Evolutionary conservation across 805 yeast species (phyloP).

Genomic region (Starmerella roubikii): DNA sequence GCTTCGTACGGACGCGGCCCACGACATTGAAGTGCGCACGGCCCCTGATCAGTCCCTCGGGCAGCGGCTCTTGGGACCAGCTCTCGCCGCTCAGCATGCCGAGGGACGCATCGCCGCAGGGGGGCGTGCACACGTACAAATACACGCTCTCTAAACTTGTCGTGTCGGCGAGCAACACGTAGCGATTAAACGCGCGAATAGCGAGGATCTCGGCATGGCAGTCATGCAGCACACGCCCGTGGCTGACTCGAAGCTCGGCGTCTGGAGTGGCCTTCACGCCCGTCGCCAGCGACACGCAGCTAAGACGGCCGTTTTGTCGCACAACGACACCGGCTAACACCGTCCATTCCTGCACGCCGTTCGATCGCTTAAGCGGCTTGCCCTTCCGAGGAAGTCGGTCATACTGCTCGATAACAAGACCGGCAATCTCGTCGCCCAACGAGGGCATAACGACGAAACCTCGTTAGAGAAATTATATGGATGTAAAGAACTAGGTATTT

Average conservation of each 20-base stretch:
- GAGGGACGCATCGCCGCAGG: slow-evolving; percentile 31
- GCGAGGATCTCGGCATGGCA: slow-evolving; percentile 80
- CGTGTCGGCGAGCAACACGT: slow-evolving; percentile 28
- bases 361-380: slow-evolving; percentile 47
- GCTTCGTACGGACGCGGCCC: slow-evolving; percentile 79
- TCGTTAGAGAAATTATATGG: too few relatives aligned
- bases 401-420: slow-evolving; percentile 20
- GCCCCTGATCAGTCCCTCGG: slow-evolving; percentile 14
- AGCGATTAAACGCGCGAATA: slow-evolving; percentile 54
- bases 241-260: slow-evolving; percentile 28
- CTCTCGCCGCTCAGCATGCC: slow-evolving; percentile 38
- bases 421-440: slow-evolving; percentile 17
- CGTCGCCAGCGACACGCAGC: slow-evolving; percentile 45
- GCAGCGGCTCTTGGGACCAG: slow-evolving; percentile 8
- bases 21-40: slow-evolving; percentile 19
- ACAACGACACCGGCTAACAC: slow-evolving; percentile 62
- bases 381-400: slow-evolving; percentile 30
- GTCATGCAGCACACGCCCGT: slow-evolving; percentile 67
- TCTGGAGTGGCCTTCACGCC: slow-evolving; percentile 76
- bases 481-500: too few relatives aligned
- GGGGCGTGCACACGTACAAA: slow-evolving; percentile 16
- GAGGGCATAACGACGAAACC: neutral
- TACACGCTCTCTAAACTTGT: slow-evolving; percentile 12
- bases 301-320: slow-evolving; percentile 18
- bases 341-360: slow-evolving; percentile 69